These are phyloP conservation scores for Mycotypha africana DNA, from an alignment of 371 early-diverging fungal species.

Conservation along the genomic window DNA sequence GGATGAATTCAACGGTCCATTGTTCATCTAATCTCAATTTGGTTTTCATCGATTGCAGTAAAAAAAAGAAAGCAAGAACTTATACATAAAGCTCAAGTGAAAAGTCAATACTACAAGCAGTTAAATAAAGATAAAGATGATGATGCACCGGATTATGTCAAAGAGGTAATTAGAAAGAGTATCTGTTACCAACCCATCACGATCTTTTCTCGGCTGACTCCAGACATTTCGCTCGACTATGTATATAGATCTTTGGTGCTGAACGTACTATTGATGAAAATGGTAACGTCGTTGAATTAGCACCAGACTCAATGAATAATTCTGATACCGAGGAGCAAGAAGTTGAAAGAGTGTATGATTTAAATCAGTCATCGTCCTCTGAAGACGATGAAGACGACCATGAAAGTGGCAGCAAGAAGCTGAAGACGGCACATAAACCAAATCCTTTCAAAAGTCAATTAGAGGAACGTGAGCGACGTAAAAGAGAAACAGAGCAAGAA, in stretches of 20 bases:
- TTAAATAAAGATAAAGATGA: slow-evolving; percentile 27
- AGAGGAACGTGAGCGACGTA: slow-evolving; percentile 41
- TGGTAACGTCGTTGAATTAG: slow-evolving; percentile 50
- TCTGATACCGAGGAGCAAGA: slow-evolving; percentile 12
- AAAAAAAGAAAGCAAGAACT: slow-evolving; percentile 51
- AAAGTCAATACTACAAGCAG: slow-evolving; percentile 52
- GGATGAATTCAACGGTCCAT: too few species aligned
- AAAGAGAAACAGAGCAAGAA: slow-evolving; percentile 36
- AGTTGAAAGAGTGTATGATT: slow-evolving; percentile 25
- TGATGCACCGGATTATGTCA: slow-evolving; percentile 45
- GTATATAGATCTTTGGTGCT: slow-evolving; percentile 55
- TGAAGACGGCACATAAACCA: slow-evolving; percentile 46
- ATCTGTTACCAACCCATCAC: not conserved
- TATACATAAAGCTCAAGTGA: slow-evolving; percentile 58
- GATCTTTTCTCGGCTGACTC: not conserved
- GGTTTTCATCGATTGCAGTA: too few species aligned
- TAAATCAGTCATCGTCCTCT: slow-evolving; percentile 18
- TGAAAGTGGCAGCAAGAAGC: slow-evolving; percentile 4
- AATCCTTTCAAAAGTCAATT: slow-evolving; percentile 59
- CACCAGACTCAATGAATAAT: too few species aligned
- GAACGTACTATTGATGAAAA: slow-evolving; percentile 56
- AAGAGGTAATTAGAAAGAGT: slow-evolving; percentile 23
- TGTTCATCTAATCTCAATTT: too few species aligned
- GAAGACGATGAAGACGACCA: slow-evolving; percentile 35
- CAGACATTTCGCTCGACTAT: too few species aligned